A percentile compares a stretch with the other conserved stretches of the same genome.
Evolutionary conservation across 176 grass and related monocot species (phyloP).

Genomic region (Poa pratensis): DNA sequence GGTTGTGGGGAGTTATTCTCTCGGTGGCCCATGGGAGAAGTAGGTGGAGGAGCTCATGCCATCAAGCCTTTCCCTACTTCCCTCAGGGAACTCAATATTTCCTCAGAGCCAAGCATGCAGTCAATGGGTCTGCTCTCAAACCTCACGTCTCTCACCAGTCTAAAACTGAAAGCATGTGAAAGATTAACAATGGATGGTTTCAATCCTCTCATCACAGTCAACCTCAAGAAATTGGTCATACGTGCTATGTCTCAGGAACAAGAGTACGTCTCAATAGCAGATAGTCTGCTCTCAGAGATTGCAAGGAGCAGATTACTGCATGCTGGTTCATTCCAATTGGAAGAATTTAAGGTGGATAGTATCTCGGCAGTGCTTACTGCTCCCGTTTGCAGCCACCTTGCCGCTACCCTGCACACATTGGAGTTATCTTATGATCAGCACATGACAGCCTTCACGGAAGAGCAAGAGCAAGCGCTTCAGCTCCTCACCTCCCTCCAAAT

Average conservation of each 20-base stretch:
- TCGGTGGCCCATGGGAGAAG: background rate
- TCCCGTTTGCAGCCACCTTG: background rate
- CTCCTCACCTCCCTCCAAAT: background rate
- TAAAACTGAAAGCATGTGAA: rapidly evolving
- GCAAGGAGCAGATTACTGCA: background rate
- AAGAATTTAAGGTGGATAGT: background rate
- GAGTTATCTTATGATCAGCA: too few relatives aligned
- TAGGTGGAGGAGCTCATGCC: background rate
- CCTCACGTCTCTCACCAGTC: background rate
- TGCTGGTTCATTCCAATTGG: background rate
- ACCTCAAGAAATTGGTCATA: background rate
- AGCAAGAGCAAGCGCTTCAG: background rate
- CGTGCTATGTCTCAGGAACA: rapidly evolving
- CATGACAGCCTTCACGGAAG: background rate
- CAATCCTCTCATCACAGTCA: background rate
- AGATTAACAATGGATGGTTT: background rate
- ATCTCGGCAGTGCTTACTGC: background rate
- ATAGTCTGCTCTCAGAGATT: background rate
- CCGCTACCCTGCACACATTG: background rate
- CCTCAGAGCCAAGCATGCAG: background rate
- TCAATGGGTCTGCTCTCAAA: background rate
- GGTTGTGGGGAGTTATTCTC: background rate
- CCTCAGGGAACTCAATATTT: background rate
- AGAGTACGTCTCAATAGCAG: background rate
- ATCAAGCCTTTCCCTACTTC: background rate